Percentiles rank a stretch among this genome's conserved stretches.
These are phyloP conservation scores for Paspalum vaginatum DNA, from an alignment of 176 grass and related monocot species.

Conservation along the genomic window DNA sequence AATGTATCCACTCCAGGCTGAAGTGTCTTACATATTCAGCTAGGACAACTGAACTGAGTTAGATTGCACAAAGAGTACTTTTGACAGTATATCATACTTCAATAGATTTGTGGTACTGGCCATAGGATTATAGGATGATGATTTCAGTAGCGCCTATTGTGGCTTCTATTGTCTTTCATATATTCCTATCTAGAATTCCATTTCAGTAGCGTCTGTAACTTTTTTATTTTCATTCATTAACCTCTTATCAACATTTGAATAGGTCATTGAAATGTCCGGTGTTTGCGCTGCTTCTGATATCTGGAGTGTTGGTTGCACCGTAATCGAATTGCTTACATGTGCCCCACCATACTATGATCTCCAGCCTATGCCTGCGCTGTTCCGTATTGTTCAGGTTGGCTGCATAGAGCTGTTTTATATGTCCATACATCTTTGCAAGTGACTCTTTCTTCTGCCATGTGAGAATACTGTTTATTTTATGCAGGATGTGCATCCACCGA, in stretches of 20 bases:
- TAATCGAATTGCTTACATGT: conserved; percentile 97
- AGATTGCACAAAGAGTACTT: conserved; percentile 7
- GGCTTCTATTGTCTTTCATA: conserved; percentile 7
- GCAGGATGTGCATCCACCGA: conserved; percentile 94
- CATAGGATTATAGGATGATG: conserved; percentile 4
- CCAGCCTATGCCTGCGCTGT: conserved; percentile 99
- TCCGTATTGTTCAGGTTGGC: conserved; percentile 95
- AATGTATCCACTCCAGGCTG: background rate
- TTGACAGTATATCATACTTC: conserved; percentile 1
- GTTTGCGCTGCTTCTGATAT: conserved; percentile 98
- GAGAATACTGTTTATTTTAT: conserved; percentile 31
- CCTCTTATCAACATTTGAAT: background rate
- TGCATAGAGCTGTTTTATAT: conserved; percentile 30
- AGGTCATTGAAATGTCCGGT: conserved; percentile 99
- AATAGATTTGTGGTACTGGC: background rate
- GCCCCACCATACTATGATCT: conserved; percentile 97
- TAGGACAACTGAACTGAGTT: background rate
- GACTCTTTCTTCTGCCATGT: background rate
- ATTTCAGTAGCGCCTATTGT: background rate
- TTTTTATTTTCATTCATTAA: conserved; percentile 32
- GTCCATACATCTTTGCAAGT: conserved; percentile 4
- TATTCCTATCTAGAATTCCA: background rate
- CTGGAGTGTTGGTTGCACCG: conserved; percentile 99
- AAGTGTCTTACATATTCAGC: conserved; percentile 1
- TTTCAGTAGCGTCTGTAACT: background rate